Base-by-base conservation (phyloP, 768 basidiomycete genomes). In the Sarcodon sp. region DNA sequence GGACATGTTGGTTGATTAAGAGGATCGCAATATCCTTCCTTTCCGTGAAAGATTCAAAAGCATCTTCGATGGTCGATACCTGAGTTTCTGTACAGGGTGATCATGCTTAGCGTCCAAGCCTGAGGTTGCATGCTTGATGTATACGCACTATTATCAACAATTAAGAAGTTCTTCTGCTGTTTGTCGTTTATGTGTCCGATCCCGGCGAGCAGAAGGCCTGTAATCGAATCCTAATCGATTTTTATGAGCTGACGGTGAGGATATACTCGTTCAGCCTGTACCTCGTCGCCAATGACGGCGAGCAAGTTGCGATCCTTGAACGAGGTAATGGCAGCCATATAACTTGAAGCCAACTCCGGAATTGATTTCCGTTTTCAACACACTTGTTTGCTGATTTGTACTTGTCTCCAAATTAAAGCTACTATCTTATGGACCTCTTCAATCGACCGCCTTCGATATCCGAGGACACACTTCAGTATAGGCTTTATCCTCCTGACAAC, bases 221-320 rank as follows among this genome's bases (percentile, higher is more conserved):
- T 98, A 52, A 98, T 88, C 3, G 94, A 90, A 69, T 99, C 96
- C 94, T 99, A 58, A 47, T 48, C 6, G 50, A 43, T 43, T 43
- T 43, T 57, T 37, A 58, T 54, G 50, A 27, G 21, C 21, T 27
- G 35, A 13, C 37, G 10, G 16, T 16, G 33, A 16, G 16, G 12
- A 34, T 15, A 16, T 32, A 35, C 21, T 43, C n/a, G 38, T 41
- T 21, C 12, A 21, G 27, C 43, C 55, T 69, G 48, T 54, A 93
- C 94, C 71, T 99, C 96, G 64, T 98, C 96, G 36, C 94, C 96
- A 55, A 99, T 98, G 61, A 93, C 90, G 33, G 96, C 94, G 37
- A 99, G 76, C 37, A 98, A 69, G 51, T 75, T 85, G 48, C 94
- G 77, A 65, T 94, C 84, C 65, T 86, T 84, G 73, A 71, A 79